phyloP scores from a whole-genome alignment of 805 yeast genomes.

The Kodamaea jinghongensis region DNA sequence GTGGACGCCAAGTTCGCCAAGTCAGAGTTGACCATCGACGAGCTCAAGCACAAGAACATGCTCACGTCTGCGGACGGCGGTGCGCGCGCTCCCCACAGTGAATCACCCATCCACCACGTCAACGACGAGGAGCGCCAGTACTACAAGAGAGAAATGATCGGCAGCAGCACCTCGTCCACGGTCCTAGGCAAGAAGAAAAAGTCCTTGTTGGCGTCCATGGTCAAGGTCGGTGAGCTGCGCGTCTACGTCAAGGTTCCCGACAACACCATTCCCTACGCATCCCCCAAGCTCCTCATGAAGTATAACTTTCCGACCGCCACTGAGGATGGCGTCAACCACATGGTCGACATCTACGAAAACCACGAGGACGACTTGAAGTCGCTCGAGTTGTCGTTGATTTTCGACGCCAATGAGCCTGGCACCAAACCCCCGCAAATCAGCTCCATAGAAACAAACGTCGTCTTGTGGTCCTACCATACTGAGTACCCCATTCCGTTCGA shows the following conservation, averaged over 20 bases:
- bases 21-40: constrained; percentile 24
- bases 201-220: constrained; percentile 30
- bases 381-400: constrained; percentile 28
- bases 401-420: constrained; percentile 21
- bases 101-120: not conserved
- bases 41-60: constrained; percentile 34
- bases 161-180: constrained; percentile 19
- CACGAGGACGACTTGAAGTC: constrained; percentile 20
- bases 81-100: not conserved
- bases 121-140: constrained; percentile 6
- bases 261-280: constrained; percentile 32
- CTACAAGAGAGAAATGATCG: constrained; percentile 26
- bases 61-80: constrained; percentile 2
- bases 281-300: constrained; percentile 36
- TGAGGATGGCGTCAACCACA: constrained; percentile 15
- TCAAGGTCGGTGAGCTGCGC: constrained; percentile 34
- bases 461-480: constrained; percentile 40
- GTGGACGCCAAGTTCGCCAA: constrained; percentile 30
- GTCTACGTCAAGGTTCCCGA: constrained; percentile 33
- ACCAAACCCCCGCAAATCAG: constrained; percentile 34
- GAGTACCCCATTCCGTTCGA: constrained; percentile 41
- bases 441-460: constrained; percentile 33
- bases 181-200: constrained; percentile 38
- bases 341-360: constrained; percentile 32
- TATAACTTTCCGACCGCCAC: constrained; percentile 27